These are phyloP conservation scores for Magnusiomyces tetraspermus DNA, from an alignment of 1,139 yeast genomes.

Conservation along the genomic window DNA sequence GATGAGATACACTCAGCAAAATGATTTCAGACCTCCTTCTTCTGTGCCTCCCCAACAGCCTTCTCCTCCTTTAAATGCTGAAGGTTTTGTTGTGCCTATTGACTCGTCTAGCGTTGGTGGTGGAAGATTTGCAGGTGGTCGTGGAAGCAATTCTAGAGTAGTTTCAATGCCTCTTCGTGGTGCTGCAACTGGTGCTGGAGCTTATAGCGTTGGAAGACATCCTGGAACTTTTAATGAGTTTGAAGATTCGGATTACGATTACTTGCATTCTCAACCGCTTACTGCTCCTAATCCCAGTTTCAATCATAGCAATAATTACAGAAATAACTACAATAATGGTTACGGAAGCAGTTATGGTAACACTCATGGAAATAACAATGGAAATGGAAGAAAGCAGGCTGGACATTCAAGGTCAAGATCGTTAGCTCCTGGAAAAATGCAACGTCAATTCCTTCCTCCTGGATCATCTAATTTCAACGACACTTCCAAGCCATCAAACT, in stretches of 20 bases:
- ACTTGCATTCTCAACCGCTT: constrained; percentile 4
- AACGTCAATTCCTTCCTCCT: constrained; percentile 1
- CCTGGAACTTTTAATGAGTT: constrained; percentile 4
- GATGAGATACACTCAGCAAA: not conserved
- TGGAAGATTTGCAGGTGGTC: constrained; percentile 7
- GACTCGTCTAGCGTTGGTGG: constrained; percentile 6
- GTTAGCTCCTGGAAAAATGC: not conserved
- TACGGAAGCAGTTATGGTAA: too few species aligned
- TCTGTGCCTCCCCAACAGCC: not conserved
- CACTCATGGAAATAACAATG: too few species aligned
- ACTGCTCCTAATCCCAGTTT: not conserved
- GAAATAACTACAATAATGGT: too few species aligned
- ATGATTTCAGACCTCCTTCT: not conserved
- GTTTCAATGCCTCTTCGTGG: too few species aligned
- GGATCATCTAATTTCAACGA: not conserved
- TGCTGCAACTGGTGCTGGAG: too few species aligned
- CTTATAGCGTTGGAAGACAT: not conserved
- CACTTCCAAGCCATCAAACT: not conserved
- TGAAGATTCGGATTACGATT: not conserved
- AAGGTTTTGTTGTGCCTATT: constrained; percentile 10
- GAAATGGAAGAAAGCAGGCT: not conserved
- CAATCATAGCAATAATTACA: not conserved
- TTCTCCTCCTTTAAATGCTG: constrained; percentile 9
- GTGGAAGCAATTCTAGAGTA: too few species aligned
- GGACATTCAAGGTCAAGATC: not conserved